Base-by-base conservation (phyloP, 768 basidiomycete species). In the Leccinum variicolor region DNA sequence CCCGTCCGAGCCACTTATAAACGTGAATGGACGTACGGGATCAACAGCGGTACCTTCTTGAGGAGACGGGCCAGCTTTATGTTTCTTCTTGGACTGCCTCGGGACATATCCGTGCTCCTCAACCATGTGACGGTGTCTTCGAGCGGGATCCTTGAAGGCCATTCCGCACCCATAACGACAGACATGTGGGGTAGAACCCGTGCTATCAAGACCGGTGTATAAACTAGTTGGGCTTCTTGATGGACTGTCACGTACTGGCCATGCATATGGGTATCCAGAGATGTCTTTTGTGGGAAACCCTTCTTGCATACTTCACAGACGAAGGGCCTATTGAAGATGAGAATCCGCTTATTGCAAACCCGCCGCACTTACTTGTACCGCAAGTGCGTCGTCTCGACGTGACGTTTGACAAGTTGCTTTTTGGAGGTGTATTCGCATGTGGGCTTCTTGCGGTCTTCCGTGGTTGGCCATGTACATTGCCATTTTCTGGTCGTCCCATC, bases 361-460 rank as follows among this genome's bases (percentile, higher is more conserved):
- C 39, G 36, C 39, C n/a, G 65, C 41, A 59, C 83, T 58, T 59
- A 84, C 87, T 82, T 84, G 62, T 82, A 76, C 52, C 80, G 76
- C 48, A 89, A 67, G 65, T 88, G 87, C 14, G 80, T 82, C 9
- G 81, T 81, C 68, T 84, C 79, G 49, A 89, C 77, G 67, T 89
- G 87, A 26, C 87, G 78, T 68, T 86, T 87, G 57, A 88, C 83
- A 45, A 86, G 76, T 66, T 87, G 86, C 68, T 84, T 86, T 65
- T 84, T 83, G 25, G 79, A 74, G 33, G 67, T 66, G 59, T 81
- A 81, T 21, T 72, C 67, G 60, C 81, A 83, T 47, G 62, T 65
- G 34, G 65, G 64, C 29, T 65, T 68, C 52, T 68, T 68, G 61
- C 57, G 74, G 54, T 67, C 72, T 56, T 64, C 66, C 48, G 70